These are phyloP conservation scores for Fomitopsis palustris DNA, from an alignment of 1,284 basidiomycete species.

Conservation along the genomic window DNA sequence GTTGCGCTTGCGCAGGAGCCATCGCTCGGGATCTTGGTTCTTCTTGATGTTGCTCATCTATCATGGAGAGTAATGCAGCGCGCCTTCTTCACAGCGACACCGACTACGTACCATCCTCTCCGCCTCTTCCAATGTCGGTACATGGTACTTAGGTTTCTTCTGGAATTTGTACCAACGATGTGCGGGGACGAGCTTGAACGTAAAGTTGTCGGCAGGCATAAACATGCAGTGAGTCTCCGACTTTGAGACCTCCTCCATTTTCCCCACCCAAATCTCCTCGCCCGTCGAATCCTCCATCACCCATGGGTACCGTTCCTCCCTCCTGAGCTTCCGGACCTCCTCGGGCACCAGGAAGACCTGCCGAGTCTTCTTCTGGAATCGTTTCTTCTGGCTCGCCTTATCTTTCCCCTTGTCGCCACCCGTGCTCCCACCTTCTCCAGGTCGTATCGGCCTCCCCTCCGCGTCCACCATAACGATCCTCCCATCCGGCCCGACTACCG, in stretches of 20 bases:
- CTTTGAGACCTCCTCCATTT: conserved; percentile 74
- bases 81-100: conserved; percentile 15
- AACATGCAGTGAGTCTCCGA: conserved; percentile 39
- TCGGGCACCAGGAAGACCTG: conserved; percentile 69
- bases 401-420: conserved; percentile 31
- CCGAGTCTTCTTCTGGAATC: conserved; percentile 81
- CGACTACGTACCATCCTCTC: conserved; percentile 59
- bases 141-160: conserved; percentile 71
- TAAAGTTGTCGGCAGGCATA: conserved; percentile 70
- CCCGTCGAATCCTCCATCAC: conserved; percentile 76
- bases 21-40: conserved; percentile 70
- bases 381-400: conserved; percentile 51
- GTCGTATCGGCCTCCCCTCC: conserved; percentile 67
- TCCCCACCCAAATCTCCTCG: conserved; percentile 73
- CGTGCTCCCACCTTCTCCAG: conserved; percentile 21
- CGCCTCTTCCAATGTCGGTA: conserved; percentile 69
- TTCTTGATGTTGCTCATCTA: conserved; percentile 54
- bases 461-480: conserved; percentile 77
- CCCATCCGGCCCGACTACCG: conserved; percentile 71
- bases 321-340: conserved; percentile 46
- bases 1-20: conserved; percentile 57
- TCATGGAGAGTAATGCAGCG: not conserved
- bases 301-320: conserved; percentile 88
- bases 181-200: conserved; percentile 83
- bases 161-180: conserved; percentile 90